phyloP scores from a whole-genome alignment of 176 grass and related monocot species.

The Lolium multiflorum region DNA sequence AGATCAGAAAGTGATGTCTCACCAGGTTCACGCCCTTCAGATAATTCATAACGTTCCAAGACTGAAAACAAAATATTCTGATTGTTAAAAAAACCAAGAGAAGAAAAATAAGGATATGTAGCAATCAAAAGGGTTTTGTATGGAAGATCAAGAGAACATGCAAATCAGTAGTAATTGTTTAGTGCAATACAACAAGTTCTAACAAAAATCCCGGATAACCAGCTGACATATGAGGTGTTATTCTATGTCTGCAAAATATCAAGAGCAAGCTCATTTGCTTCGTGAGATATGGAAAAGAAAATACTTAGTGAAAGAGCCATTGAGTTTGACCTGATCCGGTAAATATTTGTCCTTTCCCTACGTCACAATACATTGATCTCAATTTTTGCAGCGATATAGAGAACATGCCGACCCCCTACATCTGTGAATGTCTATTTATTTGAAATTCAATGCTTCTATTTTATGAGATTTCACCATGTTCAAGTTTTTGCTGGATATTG shows the following conservation, averaged over 20 bases:
- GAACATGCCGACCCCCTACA: neutral
- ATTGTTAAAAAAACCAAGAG: neutral
- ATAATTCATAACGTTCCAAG: constrained; percentile 79
- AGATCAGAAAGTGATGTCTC: constrained; percentile 75
- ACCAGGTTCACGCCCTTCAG: constrained; percentile 60
- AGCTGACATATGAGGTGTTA: neutral
- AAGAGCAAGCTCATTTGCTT: neutral
- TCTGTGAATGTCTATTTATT: neutral
- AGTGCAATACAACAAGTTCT: neutral
- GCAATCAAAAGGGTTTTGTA: neutral
- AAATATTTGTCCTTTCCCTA: neutral
- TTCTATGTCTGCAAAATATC: neutral
- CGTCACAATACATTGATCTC: neutral
- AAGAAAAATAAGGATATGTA: neutral
- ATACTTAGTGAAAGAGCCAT: neutral
- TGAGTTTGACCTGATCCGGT: neutral
- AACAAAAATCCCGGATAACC: neutral
- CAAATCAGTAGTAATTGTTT: neutral
- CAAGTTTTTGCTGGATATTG: neutral
- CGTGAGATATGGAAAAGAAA: neutral
- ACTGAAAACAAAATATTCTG: constrained; percentile 45
- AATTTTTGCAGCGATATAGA: neutral
- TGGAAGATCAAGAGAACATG: neutral
- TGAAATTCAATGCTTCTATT: neutral
- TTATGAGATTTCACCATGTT: neutral